Evolutionary conservation across 768 basidiomycete species (phyloP).

Genomic region (Gautieria morchelliformis): DNA sequence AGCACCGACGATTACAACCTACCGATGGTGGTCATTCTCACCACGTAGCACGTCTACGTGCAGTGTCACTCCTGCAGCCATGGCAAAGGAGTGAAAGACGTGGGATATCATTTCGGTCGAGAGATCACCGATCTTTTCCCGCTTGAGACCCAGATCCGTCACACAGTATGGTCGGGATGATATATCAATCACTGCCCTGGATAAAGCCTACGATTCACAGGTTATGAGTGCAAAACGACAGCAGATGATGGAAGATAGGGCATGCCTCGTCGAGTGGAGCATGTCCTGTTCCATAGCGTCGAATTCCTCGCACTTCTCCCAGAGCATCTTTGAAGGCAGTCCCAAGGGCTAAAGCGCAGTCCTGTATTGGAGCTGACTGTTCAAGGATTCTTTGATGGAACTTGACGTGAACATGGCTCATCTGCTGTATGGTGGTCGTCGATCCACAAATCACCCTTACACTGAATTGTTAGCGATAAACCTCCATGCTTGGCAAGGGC

Average conservation of each 20-base stretch:
- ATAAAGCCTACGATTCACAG: slow-evolving; percentile 58
- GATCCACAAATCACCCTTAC: slow-evolving; percentile 92
- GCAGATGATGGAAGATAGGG: not conserved
- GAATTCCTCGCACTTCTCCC: slow-evolving; percentile 90
- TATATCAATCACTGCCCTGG: slow-evolving; percentile 94
- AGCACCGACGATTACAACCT: slow-evolving; percentile 15
- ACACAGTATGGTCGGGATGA: slow-evolving; percentile 96
- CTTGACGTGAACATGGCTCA: slow-evolving; percentile 39
- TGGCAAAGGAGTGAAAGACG: slow-evolving; percentile 96
- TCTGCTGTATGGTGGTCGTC: slow-evolving; percentile 99
- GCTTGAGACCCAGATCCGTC: slow-evolving; percentile 75
- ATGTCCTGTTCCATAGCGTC: slow-evolving; percentile 91
- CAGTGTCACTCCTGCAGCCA: slow-evolving; percentile 86
- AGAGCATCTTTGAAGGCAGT: slow-evolving; percentile 91
- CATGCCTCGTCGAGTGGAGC: slow-evolving; percentile 93
- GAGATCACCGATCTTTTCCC: slow-evolving; percentile 90
- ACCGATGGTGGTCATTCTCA: slow-evolving; percentile 98
- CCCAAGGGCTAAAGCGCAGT: slow-evolving; percentile 79
- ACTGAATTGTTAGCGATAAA: slow-evolving; percentile 84
- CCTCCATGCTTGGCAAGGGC: slow-evolving; percentile 96
- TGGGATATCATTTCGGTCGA: slow-evolving; percentile 99
- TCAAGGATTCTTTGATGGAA: not conserved
- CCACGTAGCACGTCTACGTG: slow-evolving; percentile 93
- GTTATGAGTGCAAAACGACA: slow-evolving; percentile 2
- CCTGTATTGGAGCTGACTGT: slow-evolving; percentile 44